These are phyloP conservation scores for Coccomyxa sp. DNA, from an alignment of 139 green algal genomes.

Conservation along the genomic window DNA sequence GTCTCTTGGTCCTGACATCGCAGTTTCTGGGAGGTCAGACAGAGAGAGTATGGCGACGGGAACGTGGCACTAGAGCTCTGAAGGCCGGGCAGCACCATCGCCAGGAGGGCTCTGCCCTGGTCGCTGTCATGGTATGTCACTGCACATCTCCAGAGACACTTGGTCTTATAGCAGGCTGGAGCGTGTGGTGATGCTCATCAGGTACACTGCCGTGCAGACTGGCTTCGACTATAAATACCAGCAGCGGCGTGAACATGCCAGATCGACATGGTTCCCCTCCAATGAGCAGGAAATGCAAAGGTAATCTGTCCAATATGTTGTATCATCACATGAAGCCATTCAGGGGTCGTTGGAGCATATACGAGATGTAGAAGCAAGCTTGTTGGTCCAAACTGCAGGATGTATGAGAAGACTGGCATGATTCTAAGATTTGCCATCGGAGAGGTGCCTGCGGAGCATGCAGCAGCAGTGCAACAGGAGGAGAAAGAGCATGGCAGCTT, in stretches of 20 bases:
- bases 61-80: neutral
- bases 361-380: too few species aligned
- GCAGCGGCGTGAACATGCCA: neutral
- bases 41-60: neutral
- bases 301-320: too few species aligned
- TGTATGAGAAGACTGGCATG: constrained; percentile 4
- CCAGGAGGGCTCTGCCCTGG: neutral
- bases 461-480: neutral
- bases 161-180: neutral
- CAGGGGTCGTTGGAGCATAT: too few species aligned
- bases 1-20: too few species aligned
- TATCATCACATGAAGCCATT: too few species aligned
- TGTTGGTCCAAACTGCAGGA: too few species aligned
- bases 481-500: neutral
- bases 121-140: neutral
- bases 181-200: neutral
- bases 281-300: neutral
- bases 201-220: neutral
- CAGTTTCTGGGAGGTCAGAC: too few species aligned
- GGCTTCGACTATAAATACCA: neutral
- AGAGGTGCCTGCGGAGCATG: neutral
- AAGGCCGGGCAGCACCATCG: neutral
- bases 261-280: neutral
- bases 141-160: too few species aligned
- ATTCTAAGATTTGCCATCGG: neutral